Evolutionary conservation across 2,329 filamentous ascomycete species (phyloP), one percentile per base, ranked within the genome.

Genomic region (Aureobasidium sp.): DNA sequence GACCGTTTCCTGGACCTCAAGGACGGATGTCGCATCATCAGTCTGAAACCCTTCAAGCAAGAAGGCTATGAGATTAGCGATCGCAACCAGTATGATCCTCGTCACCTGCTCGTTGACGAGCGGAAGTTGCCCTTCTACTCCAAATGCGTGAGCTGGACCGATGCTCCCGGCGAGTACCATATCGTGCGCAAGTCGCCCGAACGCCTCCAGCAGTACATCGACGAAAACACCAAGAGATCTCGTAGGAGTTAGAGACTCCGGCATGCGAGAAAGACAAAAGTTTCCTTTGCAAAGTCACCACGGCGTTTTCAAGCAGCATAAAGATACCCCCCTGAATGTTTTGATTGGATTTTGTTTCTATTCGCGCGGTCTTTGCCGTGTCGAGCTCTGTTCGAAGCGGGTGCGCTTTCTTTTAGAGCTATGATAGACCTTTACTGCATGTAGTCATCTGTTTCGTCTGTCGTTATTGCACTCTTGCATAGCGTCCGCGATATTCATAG

Each of bases 1-100:
- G 86, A 90, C 69, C 90, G 96, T 78, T 97, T 99, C 71, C 79
- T 99, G 64, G 94, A 99, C 71, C 79, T 97, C 65, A 97, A 97
- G 76, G 83, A 89, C 61, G 93, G 93, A 2, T 92, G 89, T 75
- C 88, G 89, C 74, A 89, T 99, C 62, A 88, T 97, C 46, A 96
- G 91, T 57, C 82, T 99, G 63, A 95, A 94, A 76, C 92, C 88
- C 1, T 99, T 99, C 72, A 90, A 94, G 15, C 86, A 90, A 47
- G 86, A 88, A 53, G 86, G 87, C 66, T 88, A 92, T 72, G 88
- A 88, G 68, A 88, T 91, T 55, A 86, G 85, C 62, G 78, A 79
- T 17, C 80, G 89, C 66, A 94, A 92, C 70, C 81, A 89, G 70
- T 88, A 95, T 67, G 89, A 92, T 56, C 89, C 89, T 5, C 86